Conservation (phyloP, 345 rosid species). For the Populus ilicifolia region DNA sequence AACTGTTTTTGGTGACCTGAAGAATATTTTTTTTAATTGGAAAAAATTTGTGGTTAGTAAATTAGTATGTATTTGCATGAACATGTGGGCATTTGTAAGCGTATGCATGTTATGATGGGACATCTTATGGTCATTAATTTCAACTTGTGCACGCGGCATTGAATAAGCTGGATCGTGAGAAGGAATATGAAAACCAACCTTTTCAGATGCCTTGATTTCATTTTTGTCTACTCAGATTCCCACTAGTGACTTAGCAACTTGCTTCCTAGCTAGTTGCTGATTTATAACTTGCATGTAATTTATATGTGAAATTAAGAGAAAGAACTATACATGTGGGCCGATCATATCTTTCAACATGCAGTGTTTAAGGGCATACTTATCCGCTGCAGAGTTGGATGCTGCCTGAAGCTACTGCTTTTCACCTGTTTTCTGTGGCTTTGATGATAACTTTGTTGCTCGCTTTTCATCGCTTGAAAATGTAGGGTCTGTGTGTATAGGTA, state of each 20-base stretch:
- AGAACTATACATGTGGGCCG: neutral
- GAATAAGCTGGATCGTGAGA: neutral
- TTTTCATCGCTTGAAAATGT: neutral
- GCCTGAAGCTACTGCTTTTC: conserved; percentile 20
- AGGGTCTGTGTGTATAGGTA: conserved; percentile 2
- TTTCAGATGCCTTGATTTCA: neutral
- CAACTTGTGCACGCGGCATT: no score
- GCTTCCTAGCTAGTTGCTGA: conserved; percentile 7
- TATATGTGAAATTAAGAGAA: conserved; percentile 11
- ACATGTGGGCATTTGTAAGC: neutral
- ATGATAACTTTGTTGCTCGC: conserved; percentile 34
- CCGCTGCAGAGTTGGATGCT: conserved; percentile 9
- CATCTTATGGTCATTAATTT: neutral
- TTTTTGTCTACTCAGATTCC: conserved; percentile 17
- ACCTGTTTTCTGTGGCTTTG: conserved; percentile 36
- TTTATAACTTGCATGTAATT: neutral
- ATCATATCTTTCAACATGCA: neutral
- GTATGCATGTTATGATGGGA: neutral
- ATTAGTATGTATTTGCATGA: no score
- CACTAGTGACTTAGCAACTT: conserved; percentile 8
- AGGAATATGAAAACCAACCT: neutral
- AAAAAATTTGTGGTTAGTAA: no score
- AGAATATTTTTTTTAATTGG: no score
- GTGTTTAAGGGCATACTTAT: neutral
- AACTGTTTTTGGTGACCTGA: no score